phyloP scores from a whole-genome alignment of 2,329 filamentous ascomycete species.

The Thyridium curvatum region DNA sequence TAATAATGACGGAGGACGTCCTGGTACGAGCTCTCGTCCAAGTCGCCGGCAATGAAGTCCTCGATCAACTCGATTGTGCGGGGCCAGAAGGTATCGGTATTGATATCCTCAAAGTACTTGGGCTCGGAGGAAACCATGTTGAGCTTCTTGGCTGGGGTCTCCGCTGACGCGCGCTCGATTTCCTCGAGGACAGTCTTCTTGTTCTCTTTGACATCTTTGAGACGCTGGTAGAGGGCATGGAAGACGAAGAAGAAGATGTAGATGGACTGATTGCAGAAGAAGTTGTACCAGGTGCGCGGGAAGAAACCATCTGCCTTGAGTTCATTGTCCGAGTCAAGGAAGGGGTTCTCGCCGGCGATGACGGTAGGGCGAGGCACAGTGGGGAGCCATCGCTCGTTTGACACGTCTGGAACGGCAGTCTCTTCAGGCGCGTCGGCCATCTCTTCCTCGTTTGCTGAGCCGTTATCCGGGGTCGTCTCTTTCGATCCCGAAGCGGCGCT shows the following conservation, averaged over 20 bases:
- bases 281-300: slow-evolving; percentile 72
- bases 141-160: slow-evolving; percentile 77
- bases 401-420: slow-evolving; percentile 51
- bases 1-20: slow-evolving; percentile 91
- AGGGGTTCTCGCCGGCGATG: slow-evolving; percentile 45
- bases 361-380: slow-evolving; percentile 51
- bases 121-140: slow-evolving; percentile 74
- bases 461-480: slow-evolving; percentile 79
- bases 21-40: slow-evolving; percentile 79
- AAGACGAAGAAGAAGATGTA: slow-evolving; percentile 95
- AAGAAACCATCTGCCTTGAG: slow-evolving; percentile 76
- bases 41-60: slow-evolving; percentile 74
- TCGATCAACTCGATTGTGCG: slow-evolving; percentile 83
- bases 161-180: slow-evolving; percentile 64
- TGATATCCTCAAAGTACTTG: slow-evolving; percentile 68
- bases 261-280: slow-evolving; percentile 87
- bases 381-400: slow-evolving; percentile 60
- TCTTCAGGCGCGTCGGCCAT: slow-evolving; percentile 57
- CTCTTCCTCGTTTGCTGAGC: slow-evolving; percentile 73
- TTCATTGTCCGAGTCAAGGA: slow-evolving; percentile 52
- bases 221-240: slow-evolving; percentile 79
- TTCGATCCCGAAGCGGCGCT: slow-evolving; percentile 75
- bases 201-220: slow-evolving; percentile 77
- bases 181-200: slow-evolving; percentile 67
- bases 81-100: slow-evolving; percentile 69